phyloP scores from a whole-genome alignment of 257 asterid species.

The Solanum chmielewskii region DNA sequence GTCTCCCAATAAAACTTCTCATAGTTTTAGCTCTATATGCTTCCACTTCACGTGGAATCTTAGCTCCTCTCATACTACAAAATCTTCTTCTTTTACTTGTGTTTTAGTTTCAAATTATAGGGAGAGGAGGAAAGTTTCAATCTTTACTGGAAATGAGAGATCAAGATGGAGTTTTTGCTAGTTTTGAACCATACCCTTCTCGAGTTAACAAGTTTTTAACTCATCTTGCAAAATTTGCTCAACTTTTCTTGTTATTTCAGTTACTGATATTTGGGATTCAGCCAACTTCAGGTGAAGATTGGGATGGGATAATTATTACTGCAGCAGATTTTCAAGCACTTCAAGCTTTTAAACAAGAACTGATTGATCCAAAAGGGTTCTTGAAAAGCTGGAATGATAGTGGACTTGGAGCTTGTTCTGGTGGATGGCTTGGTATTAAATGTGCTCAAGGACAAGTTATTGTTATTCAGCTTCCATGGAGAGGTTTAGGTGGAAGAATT shows the following conservation, averaged over 20 bases:
- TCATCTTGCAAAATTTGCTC: not conserved
- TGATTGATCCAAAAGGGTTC: conserved; percentile 76
- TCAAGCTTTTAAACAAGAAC: conserved; percentile 67
- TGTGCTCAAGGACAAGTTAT: conserved; percentile 93
- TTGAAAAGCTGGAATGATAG: conserved; percentile 81
- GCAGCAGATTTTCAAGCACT: conserved; percentile 68
- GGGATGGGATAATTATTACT: conserved; percentile 89
- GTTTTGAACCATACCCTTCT: conserved; percentile 2
- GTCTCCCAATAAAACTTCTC: conserved; percentile 8
- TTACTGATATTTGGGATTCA: conserved; percentile 2
- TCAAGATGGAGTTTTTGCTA: not conserved
- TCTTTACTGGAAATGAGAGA: conserved; percentile 8
- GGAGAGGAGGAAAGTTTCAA: not conserved
- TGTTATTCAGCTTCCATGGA: conserved; percentile 94
- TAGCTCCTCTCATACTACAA: conserved; percentile 5
- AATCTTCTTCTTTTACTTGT: not conserved
- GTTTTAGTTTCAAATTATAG: not conserved
- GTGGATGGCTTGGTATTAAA: conserved; percentile 80
- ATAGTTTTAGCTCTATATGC: not conserved
- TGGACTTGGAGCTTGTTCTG: conserved; percentile 88
- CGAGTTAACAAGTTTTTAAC: not conserved
- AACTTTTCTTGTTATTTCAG: conserved; percentile 2
- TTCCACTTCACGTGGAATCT: conserved; percentile 34
- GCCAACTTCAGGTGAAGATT: conserved; percentile 26
- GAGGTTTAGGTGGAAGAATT: conserved; percentile 62